phyloP scores from a whole-genome alignment of 352 stramenopile genomes.

The Phytophthora aleatoria region DNA sequence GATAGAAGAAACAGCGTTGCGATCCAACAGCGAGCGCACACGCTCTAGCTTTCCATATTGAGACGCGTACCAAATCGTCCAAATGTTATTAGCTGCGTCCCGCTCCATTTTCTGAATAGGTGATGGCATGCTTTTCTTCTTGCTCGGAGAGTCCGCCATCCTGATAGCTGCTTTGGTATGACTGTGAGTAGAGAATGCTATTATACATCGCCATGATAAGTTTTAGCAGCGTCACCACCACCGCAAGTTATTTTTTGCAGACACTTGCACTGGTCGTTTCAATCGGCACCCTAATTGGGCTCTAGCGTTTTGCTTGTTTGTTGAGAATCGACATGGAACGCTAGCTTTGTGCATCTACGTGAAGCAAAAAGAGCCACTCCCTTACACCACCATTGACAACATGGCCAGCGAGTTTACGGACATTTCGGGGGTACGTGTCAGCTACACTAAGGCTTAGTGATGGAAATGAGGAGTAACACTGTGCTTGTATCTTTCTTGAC shows the following conservation, averaged over 20 bases:
- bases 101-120: conserved; percentile 34
- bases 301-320: conserved; percentile 18
- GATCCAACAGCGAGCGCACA: conserved; percentile 57
- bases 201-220: too few species aligned
- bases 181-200: too few species aligned
- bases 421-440: conserved; percentile 45
- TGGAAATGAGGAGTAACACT: not conserved
- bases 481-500: not conserved
- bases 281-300: conserved; percentile 16
- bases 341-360: conserved; percentile 27
- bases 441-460: not conserved
- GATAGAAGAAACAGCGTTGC: conserved; percentile 38
- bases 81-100: conserved; percentile 42
- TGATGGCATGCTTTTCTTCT: conserved; percentile 27
- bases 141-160: conserved; percentile 15
- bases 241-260: conserved; percentile 34
- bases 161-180: not conserved
- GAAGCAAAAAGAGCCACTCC: conserved; percentile 14
- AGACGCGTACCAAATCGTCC: conserved; percentile 79
- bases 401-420: conserved; percentile 67
- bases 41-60: conserved; percentile 60
- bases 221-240: not conserved
- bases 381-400: conserved; percentile 3
- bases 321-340: conserved; percentile 34
- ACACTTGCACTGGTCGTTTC: conserved; percentile 26